phyloP scores from a whole-genome alignment of 2,329 filamentous ascomycete genomes.

The Fusarium odoratissimum region DNA sequence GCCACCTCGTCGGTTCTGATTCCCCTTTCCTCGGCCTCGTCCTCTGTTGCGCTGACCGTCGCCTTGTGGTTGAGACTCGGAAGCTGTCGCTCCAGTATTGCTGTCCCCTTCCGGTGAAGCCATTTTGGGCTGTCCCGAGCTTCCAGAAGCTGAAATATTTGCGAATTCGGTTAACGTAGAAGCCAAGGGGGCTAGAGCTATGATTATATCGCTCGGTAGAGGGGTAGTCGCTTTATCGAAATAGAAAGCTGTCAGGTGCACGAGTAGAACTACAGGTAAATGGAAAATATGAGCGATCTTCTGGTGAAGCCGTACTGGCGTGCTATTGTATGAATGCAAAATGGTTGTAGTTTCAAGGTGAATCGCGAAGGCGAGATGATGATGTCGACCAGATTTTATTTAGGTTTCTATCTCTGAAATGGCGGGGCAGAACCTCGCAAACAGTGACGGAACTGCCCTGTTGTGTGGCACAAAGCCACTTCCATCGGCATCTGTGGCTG shows the following conservation, averaged over 20 bases:
- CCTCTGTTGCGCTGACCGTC: slow-evolving; percentile 52
- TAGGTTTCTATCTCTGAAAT: slow-evolving; percentile 20
- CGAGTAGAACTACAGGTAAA: background rate
- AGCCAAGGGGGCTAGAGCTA: background rate
- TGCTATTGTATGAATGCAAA: background rate
- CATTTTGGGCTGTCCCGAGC: slow-evolving; percentile 20
- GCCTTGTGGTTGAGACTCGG: slow-evolving; percentile 38
- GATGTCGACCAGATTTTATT: slow-evolving; percentile 46
- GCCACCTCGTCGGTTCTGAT: slow-evolving; percentile 53
- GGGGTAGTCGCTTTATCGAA: slow-evolving; percentile 5
- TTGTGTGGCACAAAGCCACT: slow-evolving; percentile 18
- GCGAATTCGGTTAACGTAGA: slow-evolving; percentile 7
- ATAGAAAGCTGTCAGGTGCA: background rate
- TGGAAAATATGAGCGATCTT: background rate
- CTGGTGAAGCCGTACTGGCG: background rate
- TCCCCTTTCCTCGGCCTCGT: slow-evolving; percentile 56
- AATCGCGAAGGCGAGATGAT: slow-evolving; percentile 19
- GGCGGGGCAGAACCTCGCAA: slow-evolving; percentile 40
- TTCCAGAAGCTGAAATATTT: background rate
- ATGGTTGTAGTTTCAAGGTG: background rate
- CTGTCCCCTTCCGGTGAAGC: slow-evolving; percentile 32
- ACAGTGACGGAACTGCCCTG: slow-evolving; percentile 26
- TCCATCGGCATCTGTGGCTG: slow-evolving; percentile 20
- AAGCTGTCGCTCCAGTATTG: slow-evolving; percentile 21
- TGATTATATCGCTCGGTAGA: slow-evolving; percentile 26